Conservation (phyloP, 2,329 filamentous ascomycete species). For the Ceratocystis colombiana region DNA sequence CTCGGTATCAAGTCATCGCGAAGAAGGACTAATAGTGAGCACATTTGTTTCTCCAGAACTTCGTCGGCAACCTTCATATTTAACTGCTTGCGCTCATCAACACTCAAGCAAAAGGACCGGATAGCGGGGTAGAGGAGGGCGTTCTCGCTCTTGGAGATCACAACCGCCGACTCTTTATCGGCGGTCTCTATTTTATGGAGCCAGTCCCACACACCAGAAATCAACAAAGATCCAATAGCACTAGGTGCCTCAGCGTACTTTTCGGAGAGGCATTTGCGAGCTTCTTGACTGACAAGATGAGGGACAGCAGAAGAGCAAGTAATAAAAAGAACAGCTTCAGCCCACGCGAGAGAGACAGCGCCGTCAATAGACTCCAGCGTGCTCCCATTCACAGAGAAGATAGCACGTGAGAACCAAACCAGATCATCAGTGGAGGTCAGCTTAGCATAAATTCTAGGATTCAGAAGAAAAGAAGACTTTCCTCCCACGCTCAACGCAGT, state of each 20-base stretch:
- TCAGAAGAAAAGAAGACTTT: constrained; percentile 81
- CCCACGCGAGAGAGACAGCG: constrained; percentile 60
- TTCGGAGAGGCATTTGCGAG: constrained; percentile 49
- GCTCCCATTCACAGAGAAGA: constrained; percentile 50
- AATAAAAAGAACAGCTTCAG: constrained; percentile 72
- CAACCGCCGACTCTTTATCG: constrained; percentile 69
- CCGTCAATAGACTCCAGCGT: constrained; percentile 42
- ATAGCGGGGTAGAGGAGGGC: constrained; percentile 52
- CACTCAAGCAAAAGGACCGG: constrained; percentile 52
- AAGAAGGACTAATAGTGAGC: constrained; percentile 66
- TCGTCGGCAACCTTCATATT: constrained; percentile 39
- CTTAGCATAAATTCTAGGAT: constrained; percentile 75
- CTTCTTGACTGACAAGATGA: constrained; percentile 53
- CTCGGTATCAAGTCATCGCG: constrained; percentile 67
- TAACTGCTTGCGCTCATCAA: constrained; percentile 40
- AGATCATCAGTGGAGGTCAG: constrained; percentile 64
- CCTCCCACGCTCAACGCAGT: constrained; percentile 60
- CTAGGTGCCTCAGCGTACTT: constrained; percentile 53
- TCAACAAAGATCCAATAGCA: constrained; percentile 52
- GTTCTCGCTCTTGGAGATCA: constrained; percentile 53
- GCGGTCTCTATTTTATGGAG: constrained; percentile 53
- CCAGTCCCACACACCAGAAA: constrained; percentile 72
- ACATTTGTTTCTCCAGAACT: constrained; percentile 57
- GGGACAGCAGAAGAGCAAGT: constrained; percentile 55
- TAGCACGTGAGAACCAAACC: constrained; percentile 62